phyloP scores from a whole-genome alignment of 139 green algal species.

The Tetradesmus lagerheimii region DNA sequence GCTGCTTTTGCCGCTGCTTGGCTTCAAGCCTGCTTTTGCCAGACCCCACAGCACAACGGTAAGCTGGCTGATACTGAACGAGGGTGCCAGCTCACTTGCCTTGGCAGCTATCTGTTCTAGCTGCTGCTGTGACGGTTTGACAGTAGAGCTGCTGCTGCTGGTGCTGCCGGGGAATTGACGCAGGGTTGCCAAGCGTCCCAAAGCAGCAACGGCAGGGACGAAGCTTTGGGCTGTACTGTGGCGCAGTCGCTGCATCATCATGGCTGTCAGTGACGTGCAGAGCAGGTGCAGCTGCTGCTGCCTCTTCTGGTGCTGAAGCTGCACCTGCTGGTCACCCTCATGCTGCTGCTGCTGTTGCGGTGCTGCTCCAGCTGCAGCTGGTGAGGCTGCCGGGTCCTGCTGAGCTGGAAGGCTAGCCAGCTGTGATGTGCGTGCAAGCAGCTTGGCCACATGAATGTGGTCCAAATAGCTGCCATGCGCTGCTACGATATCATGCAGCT shows the following conservation, averaged over 20 bases:
- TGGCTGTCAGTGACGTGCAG: neutral
- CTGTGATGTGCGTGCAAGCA: constrained; percentile 33
- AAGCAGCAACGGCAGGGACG: constrained; percentile 1
- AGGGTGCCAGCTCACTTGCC: neutral
- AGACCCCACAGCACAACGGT: constrained; percentile 29
- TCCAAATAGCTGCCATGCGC: neutral
- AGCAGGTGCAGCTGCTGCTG: constrained; percentile 30
- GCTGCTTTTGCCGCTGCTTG: neutral
- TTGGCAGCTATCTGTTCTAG: constrained; percentile 2
- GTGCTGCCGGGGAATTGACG: neutral
- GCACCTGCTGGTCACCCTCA: neutral
- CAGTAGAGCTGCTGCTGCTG: constrained; percentile 1
- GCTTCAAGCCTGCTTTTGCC: neutral
- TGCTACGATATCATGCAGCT: constrained; percentile 34
- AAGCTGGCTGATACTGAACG: constrained; percentile 10
- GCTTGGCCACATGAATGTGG: constrained; percentile 40
- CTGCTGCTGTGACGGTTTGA: constrained; percentile 1
- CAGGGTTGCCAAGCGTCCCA: neutral
- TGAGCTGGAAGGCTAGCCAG: neutral
- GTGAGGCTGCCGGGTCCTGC: too few species aligned
- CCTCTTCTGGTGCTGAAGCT: constrained; percentile 10
- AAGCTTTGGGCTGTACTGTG: constrained; percentile 31
- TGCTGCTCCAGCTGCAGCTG: constrained; percentile 6
- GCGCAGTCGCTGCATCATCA: constrained; percentile 36
- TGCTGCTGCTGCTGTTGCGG: constrained; percentile 15